These are phyloP conservation scores for Arthroderma sp. DNA, from an alignment of 2,329 filamentous ascomycete genomes.

Conservation along the genomic window DNA sequence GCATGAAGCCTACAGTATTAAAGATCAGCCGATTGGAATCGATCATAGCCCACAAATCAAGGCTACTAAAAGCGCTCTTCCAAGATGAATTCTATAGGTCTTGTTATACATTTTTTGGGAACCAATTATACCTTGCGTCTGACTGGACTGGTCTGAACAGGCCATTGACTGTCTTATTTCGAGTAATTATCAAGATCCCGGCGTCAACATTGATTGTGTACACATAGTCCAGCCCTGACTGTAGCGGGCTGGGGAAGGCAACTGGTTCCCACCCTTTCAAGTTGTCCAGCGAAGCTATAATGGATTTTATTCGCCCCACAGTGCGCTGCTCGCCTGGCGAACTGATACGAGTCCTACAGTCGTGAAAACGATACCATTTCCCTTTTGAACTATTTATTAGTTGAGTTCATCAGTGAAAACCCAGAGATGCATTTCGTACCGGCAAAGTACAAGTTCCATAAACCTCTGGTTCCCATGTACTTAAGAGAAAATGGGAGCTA, in stretches of 20 bases:
- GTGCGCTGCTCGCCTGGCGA: constrained; percentile 5
- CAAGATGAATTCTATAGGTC: not conserved
- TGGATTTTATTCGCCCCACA: constrained; percentile 4
- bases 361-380: constrained; percentile 15
- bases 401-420: constrained; percentile 5
- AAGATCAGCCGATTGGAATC: no score
- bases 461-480: constrained; percentile 8
- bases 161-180: constrained; percentile 4
- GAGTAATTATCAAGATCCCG: constrained; percentile 11
- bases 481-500: not conserved
- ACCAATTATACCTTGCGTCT: not conserved
- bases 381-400: constrained; percentile 13
- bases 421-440: constrained; percentile 3
- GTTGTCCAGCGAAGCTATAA: constrained; percentile 5
- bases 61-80: not conserved
- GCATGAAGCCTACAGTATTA: no score
- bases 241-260: constrained; percentile 13
- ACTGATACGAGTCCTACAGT: constrained; percentile 4
- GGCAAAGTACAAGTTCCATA: constrained; percentile 9
- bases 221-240: constrained; percentile 14
- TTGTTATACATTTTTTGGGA: not conserved
- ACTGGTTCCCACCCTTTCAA: constrained; percentile 13
- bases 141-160: not conserved
- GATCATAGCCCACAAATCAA: not conserved
- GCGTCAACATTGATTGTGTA: constrained; percentile 16